phyloP scores from a whole-genome alignment of 176 grass and related monocot species.

The Saccharum officinarum region DNA sequence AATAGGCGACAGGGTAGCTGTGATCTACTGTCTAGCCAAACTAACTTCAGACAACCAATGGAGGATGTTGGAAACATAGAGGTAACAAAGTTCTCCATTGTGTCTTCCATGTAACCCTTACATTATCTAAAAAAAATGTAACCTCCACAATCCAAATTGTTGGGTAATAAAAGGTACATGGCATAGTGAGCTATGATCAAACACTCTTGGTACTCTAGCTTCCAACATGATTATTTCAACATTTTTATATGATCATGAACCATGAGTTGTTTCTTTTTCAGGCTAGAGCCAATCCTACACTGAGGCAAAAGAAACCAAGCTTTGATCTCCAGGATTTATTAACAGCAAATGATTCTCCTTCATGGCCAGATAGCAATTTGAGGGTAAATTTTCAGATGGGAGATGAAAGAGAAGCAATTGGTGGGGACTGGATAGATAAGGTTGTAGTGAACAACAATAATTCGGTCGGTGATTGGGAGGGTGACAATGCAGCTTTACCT shows the following conservation, averaged over 20 bases:
- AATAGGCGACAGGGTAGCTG: slow-evolving; percentile 47
- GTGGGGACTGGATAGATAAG: slow-evolving; percentile 92
- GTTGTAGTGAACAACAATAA: slow-evolving; percentile 82
- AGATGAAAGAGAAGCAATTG: slow-evolving; percentile 77
- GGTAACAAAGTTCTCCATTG: slow-evolving; percentile 50
- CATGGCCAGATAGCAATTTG: slow-evolving; percentile 70
- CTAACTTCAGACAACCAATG: slow-evolving; percentile 86
- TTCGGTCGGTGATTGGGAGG: slow-evolving; percentile 73
- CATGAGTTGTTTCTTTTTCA: slow-evolving; percentile 38
- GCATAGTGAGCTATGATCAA: slow-evolving; percentile 7
- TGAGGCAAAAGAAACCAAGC: slow-evolving; percentile 88
- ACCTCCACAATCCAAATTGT: slow-evolving; percentile 3
- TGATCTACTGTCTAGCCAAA: slow-evolving; percentile 67
- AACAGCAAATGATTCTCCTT: slow-evolving; percentile 67
- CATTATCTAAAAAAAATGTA: not conserved
- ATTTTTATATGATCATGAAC: slow-evolving; percentile 13
- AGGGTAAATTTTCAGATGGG: slow-evolving; percentile 71
- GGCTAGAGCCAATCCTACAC: slow-evolving; percentile 54
- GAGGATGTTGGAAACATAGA: slow-evolving; percentile 98
- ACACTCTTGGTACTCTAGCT: slow-evolving; percentile 1
- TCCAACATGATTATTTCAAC: slow-evolving; percentile 15
- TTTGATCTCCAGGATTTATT: slow-evolving; percentile 92
- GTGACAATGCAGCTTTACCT: slow-evolving; percentile 63
- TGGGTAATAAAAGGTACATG: not conserved
- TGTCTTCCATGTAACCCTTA: slow-evolving; percentile 21